Conservation (phyloP, 1,284 basidiomycete genomes). For the Caloboletus inedulis region DNA sequence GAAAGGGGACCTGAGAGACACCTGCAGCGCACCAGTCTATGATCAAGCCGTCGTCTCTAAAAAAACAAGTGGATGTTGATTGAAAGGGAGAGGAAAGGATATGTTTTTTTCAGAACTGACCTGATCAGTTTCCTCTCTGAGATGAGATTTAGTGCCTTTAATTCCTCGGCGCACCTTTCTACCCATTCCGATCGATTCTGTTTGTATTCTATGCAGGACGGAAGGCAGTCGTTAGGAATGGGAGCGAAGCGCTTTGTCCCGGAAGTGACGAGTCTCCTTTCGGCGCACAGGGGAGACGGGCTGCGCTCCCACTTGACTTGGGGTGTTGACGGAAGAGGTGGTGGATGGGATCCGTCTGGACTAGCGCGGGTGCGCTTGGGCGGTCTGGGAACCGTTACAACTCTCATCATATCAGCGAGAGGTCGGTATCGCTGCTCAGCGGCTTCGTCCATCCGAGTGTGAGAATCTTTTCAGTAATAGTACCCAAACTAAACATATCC, state of each 20-base stretch:
- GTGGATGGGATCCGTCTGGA: neutral
- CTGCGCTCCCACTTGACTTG: conserved; percentile 24
- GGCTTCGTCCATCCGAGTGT: neutral
- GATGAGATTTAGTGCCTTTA: conserved; percentile 20
- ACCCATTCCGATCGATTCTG: conserved; percentile 25
- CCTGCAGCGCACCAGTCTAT: conserved; percentile 26
- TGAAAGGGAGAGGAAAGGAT: neutral
- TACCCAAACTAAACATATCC: too few species aligned
- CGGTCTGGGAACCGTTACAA: neutral
- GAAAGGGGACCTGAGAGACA: neutral
- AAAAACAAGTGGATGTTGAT: neutral
- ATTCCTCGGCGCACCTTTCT: conserved; percentile 17
- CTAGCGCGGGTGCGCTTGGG: conserved; percentile 17
- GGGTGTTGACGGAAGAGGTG: neutral
- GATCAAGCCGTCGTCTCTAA: conserved; percentile 31
- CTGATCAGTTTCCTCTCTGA: conserved; percentile 27
- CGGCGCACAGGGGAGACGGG: conserved; percentile 12
- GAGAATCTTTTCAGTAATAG: conserved; percentile 4
- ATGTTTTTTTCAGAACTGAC: conserved; percentile 12
- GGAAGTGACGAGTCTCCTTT: conserved; percentile 23
- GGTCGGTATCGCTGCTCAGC: neutral
- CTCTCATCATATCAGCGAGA: neutral
- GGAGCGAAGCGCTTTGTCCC: conserved; percentile 29
- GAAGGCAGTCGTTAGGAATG: conserved; percentile 27
- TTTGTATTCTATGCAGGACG: conserved; percentile 19